Evolutionary conservation across 345 rosid genomes (phyloP).

Genomic region (Cardamine resedifolia): DNA sequence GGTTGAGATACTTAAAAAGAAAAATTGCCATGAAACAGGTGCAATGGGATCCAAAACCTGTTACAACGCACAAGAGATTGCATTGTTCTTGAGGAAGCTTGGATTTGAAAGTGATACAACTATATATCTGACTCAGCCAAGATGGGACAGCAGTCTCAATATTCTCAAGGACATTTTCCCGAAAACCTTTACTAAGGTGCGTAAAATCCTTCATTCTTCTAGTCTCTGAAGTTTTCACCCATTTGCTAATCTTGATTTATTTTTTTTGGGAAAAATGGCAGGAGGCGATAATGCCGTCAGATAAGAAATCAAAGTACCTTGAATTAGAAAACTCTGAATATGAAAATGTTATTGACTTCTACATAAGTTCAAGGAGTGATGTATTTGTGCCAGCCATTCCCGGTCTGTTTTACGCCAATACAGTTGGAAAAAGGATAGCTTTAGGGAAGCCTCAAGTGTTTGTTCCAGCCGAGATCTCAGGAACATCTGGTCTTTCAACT

Average conservation of each 20-base stretch:
- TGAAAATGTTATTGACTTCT: slow-evolving; percentile 89
- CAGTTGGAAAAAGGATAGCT: slow-evolving; percentile 89
- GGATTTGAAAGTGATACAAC: slow-evolving; percentile 75
- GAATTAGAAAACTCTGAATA: slow-evolving; percentile 72
- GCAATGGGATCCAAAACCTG: slow-evolving; percentile 66
- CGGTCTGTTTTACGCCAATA: slow-evolving; percentile 90
- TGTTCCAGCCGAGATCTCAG: slow-evolving; percentile 74
- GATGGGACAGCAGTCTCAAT: slow-evolving; percentile 85
- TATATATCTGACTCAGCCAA: slow-evolving; percentile 86
- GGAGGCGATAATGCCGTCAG: slow-evolving; percentile 86
- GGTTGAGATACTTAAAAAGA: slow-evolving; percentile 67
- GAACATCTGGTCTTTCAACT: slow-evolving; percentile 51
- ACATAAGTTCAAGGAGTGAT: slow-evolving; percentile 78
- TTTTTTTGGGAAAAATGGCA: slow-evolving; percentile 38
- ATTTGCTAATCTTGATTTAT: slow-evolving; percentile 6
- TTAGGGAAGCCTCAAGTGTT: slow-evolving; percentile 81
- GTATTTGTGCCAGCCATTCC: slow-evolving; percentile 94
- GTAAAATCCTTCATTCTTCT: neutral
- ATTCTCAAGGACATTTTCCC: slow-evolving; percentile 89
- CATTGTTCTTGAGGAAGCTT: slow-evolving; percentile 76
- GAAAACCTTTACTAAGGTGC: slow-evolving; percentile 83
- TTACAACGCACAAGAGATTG: slow-evolving; percentile 75
- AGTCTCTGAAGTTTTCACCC: slow-evolving; percentile 4
- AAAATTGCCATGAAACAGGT: slow-evolving; percentile 57
- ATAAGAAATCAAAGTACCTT: slow-evolving; percentile 67